phyloP scores from a whole-genome alignment of 2,329 filamentous ascomycete species.

The Salinomyces thailandicus region DNA sequence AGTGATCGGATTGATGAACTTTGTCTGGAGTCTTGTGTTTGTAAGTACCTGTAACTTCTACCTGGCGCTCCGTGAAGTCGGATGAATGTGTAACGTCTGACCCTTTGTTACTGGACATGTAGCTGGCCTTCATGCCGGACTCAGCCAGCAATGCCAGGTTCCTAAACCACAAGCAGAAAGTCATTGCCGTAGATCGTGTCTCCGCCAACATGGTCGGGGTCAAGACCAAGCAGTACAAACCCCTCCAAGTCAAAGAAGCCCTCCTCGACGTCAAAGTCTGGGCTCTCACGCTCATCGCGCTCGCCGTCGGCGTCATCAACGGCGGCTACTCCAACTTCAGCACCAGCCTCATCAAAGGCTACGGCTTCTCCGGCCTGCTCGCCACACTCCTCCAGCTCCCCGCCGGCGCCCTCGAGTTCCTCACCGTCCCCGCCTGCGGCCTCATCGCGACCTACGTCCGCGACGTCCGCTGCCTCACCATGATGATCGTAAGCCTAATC shows the following conservation, averaged over 20 bases:
- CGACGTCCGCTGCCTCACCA: slow-evolving; percentile 21
- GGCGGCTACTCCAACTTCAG: slow-evolving; percentile 11
- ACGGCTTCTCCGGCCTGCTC: slow-evolving; percentile 7
- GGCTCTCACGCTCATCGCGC: slow-evolving; percentile 17
- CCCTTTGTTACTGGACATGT: no score
- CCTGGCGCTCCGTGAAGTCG: background rate
- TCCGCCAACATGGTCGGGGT: slow-evolving; percentile 30
- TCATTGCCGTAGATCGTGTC: slow-evolving; percentile 27
- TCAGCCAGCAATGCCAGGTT: slow-evolving; percentile 41
- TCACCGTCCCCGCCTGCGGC: slow-evolving; percentile 6
- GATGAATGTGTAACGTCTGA: no score
- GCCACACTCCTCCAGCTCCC: slow-evolving; percentile 10
- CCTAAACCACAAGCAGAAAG: slow-evolving; percentile 46
- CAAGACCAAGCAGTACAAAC: slow-evolving; percentile 42
- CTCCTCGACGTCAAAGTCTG: slow-evolving; percentile 49
- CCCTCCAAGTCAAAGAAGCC: slow-evolving; percentile 45
- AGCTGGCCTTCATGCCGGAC: slow-evolving; percentile 41
- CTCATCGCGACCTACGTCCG: slow-evolving; percentile 6
- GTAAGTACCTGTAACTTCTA: slow-evolving; percentile 4
- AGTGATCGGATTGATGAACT: slow-evolving; percentile 9
- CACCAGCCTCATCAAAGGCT: slow-evolving; percentile 10
- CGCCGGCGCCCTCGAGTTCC: slow-evolving; percentile 9
- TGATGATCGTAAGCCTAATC: slow-evolving; percentile 11
- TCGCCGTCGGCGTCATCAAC: slow-evolving; percentile 11
- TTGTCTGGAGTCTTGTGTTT: slow-evolving; percentile 10